Percentiles rank a stretch among this genome's conserved stretches.
phyloP scores from a whole-genome alignment of 2,329 filamentous ascomycete species.

The Ilyonectria robusta region DNA sequence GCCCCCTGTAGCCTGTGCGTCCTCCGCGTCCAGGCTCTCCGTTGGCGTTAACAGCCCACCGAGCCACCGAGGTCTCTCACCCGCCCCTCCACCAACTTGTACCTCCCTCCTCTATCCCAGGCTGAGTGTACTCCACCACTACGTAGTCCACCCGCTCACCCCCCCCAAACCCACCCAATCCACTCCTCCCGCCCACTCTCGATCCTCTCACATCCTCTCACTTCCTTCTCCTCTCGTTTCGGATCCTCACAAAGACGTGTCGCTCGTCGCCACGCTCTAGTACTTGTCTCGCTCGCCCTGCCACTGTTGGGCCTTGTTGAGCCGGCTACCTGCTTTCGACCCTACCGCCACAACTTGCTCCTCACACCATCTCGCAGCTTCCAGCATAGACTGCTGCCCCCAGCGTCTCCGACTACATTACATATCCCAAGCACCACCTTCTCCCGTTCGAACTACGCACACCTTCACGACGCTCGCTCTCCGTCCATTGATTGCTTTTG shows the following conservation, averaged over 20 bases:
- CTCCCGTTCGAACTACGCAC: conserved; percentile 28
- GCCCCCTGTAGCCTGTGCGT: neutral
- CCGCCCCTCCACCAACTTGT: conserved; percentile 1
- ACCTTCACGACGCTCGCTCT: conserved; percentile 4
- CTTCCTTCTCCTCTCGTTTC: conserved; percentile 36
- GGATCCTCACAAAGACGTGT: conserved; percentile 43
- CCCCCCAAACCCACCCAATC: conserved; percentile 9
- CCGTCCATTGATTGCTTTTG: conserved; percentile 6
- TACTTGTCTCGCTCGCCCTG: conserved; percentile 27
- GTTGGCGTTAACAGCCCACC: neutral
- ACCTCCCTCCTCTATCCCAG: conserved; percentile 12
- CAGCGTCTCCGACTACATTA: conserved; percentile 33
- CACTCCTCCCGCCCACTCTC: conserved; percentile 19
- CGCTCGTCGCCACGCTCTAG: conserved; percentile 43
- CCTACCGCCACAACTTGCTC: conserved; percentile 7
- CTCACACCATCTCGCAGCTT: conserved; percentile 11
- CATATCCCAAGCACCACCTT: conserved; percentile 21
- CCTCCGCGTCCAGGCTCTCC: neutral
- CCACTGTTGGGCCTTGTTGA: conserved; percentile 19
- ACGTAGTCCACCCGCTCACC: conserved; percentile 18
- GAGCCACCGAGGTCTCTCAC: neutral
- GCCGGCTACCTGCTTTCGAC: neutral
- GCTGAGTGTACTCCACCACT: conserved; percentile 15
- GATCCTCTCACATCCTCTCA: conserved; percentile 26
- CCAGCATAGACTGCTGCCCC: conserved; percentile 18